Base-by-base conservation (phyloP, 305 asterid species). In the Fraxinus xanthoxyloides region DNA sequence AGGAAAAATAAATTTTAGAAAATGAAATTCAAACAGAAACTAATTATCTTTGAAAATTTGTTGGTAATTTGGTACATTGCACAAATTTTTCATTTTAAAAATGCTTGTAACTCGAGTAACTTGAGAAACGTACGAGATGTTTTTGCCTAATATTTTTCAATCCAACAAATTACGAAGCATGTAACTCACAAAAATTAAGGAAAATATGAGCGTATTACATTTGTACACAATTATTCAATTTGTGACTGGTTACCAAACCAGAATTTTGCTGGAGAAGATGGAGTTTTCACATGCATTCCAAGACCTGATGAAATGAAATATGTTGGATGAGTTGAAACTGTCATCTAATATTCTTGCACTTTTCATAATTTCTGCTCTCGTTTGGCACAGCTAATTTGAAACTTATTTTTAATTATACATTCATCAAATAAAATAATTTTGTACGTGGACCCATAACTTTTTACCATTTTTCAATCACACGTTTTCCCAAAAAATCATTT, bases 251-350 rank as follows among this genome's bases (percentile, higher is more conserved):
- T 28, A n/a, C 43, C 28, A 48, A 26, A 76, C 28, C 7, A 76
- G 79, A 48, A 67, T 26, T 67, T 67, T 26, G 36, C 30, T 23
- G 26, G 79, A 28, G 79, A 31, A 76, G 79, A 26, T 76, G 69
- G 59, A 40, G 7, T 23, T 24, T 76, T 76, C 67, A 75, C 38
- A 75, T 43, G 65, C 79, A 75, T 3, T 75, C 30, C 59, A 46
- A 75, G 30, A 19, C 61, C 78, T 38, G 7, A 10, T 75, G 17
- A 56, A 6, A 19, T 54, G 65, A 36, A 36, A 74, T 7, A 2
- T 2, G 59, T 38, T 38, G 56, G 32, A 61, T 23, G 72, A 23
- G 72, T 61, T 61, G 72, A 61, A 46, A 61, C 32, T 61, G 15
- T 23, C 32, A 61, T 61, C 72, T 61, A 15, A 61, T 23, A 61